phyloP scores from a whole-genome alignment of 2,329 filamentous ascomycete genomes.

The Pseudocercospora eumusae region DNA sequence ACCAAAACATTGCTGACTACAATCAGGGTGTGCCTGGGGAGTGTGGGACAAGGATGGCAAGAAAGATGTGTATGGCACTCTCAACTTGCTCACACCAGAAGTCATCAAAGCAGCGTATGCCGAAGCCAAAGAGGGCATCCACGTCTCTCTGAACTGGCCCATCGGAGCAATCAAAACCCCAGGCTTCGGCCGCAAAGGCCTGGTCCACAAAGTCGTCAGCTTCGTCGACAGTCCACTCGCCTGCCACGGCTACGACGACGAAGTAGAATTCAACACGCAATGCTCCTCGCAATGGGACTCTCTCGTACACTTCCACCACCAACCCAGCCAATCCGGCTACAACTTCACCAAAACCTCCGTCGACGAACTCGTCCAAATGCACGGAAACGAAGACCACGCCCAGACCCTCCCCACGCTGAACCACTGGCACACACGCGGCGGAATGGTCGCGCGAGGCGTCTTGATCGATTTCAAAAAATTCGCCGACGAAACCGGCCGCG shows the following conservation, averaged over 20 bases:
- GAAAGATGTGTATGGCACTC: conserved; percentile 47
- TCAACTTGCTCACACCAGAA: conserved; percentile 51
- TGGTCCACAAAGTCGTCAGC: conserved; percentile 41
- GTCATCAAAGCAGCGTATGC: conserved; percentile 46
- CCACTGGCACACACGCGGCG: conserved; percentile 56
- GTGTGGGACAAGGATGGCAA: conserved; percentile 48
- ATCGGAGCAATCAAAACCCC: conserved; percentile 42
- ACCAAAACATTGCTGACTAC: conserved; percentile 14
- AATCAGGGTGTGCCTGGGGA: conserved; percentile 44
- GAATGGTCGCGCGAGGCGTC: conserved; percentile 58
- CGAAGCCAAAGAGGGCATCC: conserved; percentile 47
- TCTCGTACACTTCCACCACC: conserved; percentile 46
- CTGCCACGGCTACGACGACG: conserved; percentile 47
- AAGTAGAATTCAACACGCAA: conserved; percentile 53
- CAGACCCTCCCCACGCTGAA: conserved; percentile 38
- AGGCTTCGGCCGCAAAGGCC: conserved; percentile 39
- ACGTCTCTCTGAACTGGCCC: conserved; percentile 47
- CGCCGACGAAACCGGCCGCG: conserved; percentile 58
- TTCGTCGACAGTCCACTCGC: conserved; percentile 41
- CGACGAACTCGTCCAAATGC: conserved; percentile 33
- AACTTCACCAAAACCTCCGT: conserved; percentile 49
- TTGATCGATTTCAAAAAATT: conserved; percentile 61
- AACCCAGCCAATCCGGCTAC: conserved; percentile 50
- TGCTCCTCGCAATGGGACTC: conserved; percentile 51
- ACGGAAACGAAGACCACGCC: conserved; percentile 34